Conservation (phyloP, 2,329 filamentous ascomycete genomes). For the Clonostachys rhizophaga region DNA sequence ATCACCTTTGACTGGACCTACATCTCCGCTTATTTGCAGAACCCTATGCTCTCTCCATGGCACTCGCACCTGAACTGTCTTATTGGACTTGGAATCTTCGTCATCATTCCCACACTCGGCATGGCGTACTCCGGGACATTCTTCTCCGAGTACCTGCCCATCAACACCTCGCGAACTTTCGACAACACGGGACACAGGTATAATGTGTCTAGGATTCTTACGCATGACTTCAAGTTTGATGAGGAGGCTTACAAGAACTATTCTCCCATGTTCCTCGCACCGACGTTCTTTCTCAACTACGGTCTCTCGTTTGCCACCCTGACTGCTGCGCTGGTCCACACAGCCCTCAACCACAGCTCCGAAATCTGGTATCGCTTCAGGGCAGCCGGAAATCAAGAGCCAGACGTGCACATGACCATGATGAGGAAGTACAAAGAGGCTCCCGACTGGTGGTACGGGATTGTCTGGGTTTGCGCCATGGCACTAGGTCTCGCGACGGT, state of each 20-base stretch:
- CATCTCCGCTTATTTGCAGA: conserved; percentile 48
- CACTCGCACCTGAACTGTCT: conserved; percentile 57
- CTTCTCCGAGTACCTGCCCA: conserved; percentile 51
- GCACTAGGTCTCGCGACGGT: conserved; percentile 33
- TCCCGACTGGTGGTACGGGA: conserved; percentile 53
- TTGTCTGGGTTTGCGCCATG: conserved; percentile 39
- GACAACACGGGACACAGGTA: conserved; percentile 55
- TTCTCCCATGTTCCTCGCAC: conserved; percentile 48
- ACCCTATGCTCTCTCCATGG: conserved; percentile 55
- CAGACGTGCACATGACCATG: conserved; percentile 46
- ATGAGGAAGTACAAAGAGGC: conserved; percentile 52
- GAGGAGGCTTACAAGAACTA: conserved; percentile 51
- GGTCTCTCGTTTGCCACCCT: conserved; percentile 54
- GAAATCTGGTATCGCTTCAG: conserved; percentile 33
- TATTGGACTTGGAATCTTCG: conserved; percentile 43
- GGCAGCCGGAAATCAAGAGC: conserved; percentile 29
- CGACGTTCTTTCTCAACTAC: conserved; percentile 50
- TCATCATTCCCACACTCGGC: conserved; percentile 47
- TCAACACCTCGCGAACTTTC: conserved; percentile 48
- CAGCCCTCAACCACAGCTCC: conserved; percentile 43
- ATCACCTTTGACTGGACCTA: conserved; percentile 65
- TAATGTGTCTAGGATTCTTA: conserved; percentile 51
- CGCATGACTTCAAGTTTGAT: conserved; percentile 45
- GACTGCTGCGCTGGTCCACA: conserved; percentile 46
- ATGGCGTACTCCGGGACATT: conserved; percentile 45